Base-by-base conservation (phyloP, 176 grass and related monocot genomes). In the Hyparrhenia diplandra region DNA sequence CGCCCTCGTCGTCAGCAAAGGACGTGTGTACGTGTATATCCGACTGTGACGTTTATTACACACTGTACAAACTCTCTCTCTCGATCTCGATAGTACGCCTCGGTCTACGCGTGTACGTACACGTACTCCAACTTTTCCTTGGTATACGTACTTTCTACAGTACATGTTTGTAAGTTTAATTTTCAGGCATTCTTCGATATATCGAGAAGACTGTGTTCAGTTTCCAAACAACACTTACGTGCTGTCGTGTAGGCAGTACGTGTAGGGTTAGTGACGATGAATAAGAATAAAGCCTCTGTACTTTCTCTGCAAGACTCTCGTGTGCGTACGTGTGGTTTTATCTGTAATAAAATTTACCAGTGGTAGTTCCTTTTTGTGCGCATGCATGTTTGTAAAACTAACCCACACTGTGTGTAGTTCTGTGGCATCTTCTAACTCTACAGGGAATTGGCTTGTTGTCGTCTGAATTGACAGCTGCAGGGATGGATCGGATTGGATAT, bases 381-480 rank as follows among this genome's bases (percentile, higher is more conserved):
- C 60, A 64, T 64, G 41, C 45, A 17, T 49, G 17, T 8, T 18
- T 11, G 46, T 6, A 28, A 46, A 71, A 71, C 69, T 4, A 73
- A 52, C 70, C 30, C 71, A 54, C 46, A n/a, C 45, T 17, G 20
- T 17, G 64, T 67, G 65, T 68, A 16, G 43, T 28, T 37, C 63
- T 78, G 76, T 79, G 76, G 20, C 62, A n/a, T 43, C 71, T 52
- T 74, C 71, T 84, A 62, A 5, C 67, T 75, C 62, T 84, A 69
- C 35, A 25, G 82, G 37, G 16, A 54, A 57, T 5, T 43, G 32
- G 60, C 68, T 79, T 18, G 11, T 25, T 79, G 55, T 79, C 67
- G 55, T 85, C 67, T 73, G 84, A 80, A 73, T 67, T 74, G 77
- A 86, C 84, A 74, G 58, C 58, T 57, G 21, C 52, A 57, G 21